Evolutionary conservation across 192 early-diverging fungal species (phyloP).

Genomic region (Coemansia sp.): DNA sequence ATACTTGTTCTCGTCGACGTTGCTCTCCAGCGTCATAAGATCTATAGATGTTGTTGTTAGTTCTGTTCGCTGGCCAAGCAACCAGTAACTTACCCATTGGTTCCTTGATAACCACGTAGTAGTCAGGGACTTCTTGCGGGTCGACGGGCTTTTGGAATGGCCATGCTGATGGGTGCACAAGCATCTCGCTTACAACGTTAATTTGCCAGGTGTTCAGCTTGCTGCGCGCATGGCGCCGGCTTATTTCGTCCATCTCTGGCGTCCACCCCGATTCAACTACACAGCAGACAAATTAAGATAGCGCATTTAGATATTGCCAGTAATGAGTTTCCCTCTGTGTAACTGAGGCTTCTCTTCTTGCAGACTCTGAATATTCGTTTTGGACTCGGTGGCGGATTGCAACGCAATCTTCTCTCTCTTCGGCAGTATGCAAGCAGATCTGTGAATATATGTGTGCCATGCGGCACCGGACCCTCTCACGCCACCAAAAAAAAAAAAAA

Average conservation of each 20-base stretch:
- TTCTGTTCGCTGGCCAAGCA: not conserved
- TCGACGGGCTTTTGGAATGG: conserved; percentile 93
- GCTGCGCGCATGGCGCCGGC: conserved; percentile 38
- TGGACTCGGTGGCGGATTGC: not conserved
- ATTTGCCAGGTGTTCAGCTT: conserved; percentile 58
- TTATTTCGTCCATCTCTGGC: conserved; percentile 72
- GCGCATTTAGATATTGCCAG: no score
- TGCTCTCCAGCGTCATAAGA: conserved; percentile 75
- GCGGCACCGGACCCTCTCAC: conserved; percentile 1
- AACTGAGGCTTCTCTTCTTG: no score
- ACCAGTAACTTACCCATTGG: conserved; percentile 75
- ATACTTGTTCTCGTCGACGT: conserved; percentile 87
- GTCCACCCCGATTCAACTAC: conserved; percentile 90
- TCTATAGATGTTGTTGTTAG: conserved; percentile 41
- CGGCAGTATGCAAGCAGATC: conserved; percentile 7
- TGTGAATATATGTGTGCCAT: conserved; percentile 8
- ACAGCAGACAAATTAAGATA: not conserved
- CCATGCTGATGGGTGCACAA: conserved; percentile 80
- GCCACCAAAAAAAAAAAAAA: not conserved
- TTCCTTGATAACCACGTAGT: conserved; percentile 92
- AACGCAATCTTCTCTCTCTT: no score
- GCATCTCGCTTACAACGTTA: conserved; percentile 73
- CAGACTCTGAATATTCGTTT: no score
- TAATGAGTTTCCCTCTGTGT: no score
- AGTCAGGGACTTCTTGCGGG: conserved; percentile 83